phyloP scores from a whole-genome alignment of 805 yeast species.

The Candida khao-thaluensis region DNA sequence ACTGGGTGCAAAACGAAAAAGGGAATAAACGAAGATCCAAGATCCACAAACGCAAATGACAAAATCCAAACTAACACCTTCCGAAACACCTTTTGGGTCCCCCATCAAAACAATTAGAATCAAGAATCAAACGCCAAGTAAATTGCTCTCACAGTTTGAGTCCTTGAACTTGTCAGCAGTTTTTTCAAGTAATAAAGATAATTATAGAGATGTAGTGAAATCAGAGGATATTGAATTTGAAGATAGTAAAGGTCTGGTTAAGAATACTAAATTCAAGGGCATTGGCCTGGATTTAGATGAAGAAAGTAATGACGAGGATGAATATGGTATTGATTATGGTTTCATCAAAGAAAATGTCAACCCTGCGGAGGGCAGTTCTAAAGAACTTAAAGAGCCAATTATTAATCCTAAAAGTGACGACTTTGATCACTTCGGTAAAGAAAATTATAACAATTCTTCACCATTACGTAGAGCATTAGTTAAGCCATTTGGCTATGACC shows the following conservation, averaged over 20 bases:
- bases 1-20: slow-evolving; percentile 5
- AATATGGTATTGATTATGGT: not conserved
- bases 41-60: slow-evolving; percentile 5
- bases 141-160: slow-evolving; percentile 2
- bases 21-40: too few relatives aligned
- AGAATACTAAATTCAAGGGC: not conserved
- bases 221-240: slow-evolving; percentile 3
- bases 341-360: not conserved
- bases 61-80: not conserved
- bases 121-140: not conserved
- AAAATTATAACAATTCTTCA: slow-evolving; percentile 9
- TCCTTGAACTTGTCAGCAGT: not conserved
- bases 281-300: not conserved
- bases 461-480: slow-evolving; percentile 7
- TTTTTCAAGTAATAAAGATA: slow-evolving; percentile 1
- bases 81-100: not conserved
- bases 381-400: not conserved
- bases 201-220: not conserved
- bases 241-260: not conserved
- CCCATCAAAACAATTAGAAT: slow-evolving; percentile 1
- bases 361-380: not conserved
- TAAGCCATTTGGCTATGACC: not conserved
- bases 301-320: not conserved
- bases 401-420: not conserved
- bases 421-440: slow-evolving; percentile 7